phyloP scores from a whole-genome alignment of 352 stramenopile genomes.

The Phytophthora crassamura region DNA sequence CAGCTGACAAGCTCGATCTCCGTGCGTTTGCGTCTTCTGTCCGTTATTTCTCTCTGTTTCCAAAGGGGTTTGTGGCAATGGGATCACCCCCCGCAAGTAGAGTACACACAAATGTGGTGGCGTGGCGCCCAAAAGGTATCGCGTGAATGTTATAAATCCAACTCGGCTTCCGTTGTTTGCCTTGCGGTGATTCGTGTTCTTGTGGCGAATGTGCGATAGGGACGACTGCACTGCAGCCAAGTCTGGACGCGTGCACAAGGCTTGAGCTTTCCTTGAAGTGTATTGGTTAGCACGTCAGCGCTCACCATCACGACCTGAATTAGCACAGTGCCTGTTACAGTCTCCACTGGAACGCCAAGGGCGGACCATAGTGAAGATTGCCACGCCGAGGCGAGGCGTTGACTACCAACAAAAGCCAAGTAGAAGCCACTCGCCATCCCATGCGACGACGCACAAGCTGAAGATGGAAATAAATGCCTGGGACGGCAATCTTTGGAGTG shows the following conservation, averaged over 20 bases:
- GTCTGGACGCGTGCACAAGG: background rate
- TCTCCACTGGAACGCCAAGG: slow-evolving; percentile 19
- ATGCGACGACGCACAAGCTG: slow-evolving; percentile 6
- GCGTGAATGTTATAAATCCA: slow-evolving; percentile 11
- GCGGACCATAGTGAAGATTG: slow-evolving; percentile 3
- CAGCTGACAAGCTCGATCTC: background rate
- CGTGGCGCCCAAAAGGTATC: slow-evolving; percentile 3
- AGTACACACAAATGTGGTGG: slow-evolving; percentile 18
- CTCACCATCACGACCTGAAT: slow-evolving; percentile 13
- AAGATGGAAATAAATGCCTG: background rate
- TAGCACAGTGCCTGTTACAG: slow-evolving; percentile 7
- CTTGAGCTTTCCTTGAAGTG: slow-evolving; percentile 18
- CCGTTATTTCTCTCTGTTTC: slow-evolving; percentile 18
- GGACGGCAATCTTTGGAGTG: background rate
- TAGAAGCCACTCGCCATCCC: slow-evolving; percentile 12
- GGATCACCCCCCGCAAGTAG: slow-evolving; percentile 21
- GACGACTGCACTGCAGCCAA: too few species aligned
- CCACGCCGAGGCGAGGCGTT: too few species aligned
- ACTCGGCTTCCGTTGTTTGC: background rate
- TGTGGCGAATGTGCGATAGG: background rate
- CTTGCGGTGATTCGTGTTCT: slow-evolving; percentile 3
- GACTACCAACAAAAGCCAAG: slow-evolving; percentile 1
- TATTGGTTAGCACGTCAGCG: slow-evolving; percentile 8
- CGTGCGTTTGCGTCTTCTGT: slow-evolving; percentile 15
- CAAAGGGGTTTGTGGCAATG: slow-evolving; percentile 22